phyloP scores from a whole-genome alignment of 306 rosid genomes.

The Vigna radiata region DNA sequence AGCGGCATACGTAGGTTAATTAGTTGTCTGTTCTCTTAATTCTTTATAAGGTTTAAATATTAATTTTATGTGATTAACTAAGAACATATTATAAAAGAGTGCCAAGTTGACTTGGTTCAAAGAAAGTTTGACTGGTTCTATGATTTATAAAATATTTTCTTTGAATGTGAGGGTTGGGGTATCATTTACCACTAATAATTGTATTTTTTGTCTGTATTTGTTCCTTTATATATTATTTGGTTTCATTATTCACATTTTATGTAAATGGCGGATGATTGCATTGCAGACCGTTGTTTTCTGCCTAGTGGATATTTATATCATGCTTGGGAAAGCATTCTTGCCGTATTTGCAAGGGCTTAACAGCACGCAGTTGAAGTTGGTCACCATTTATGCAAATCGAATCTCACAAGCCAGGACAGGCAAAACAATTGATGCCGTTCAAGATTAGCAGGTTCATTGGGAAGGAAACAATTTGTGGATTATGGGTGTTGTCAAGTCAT shows the following conservation, averaged over 20 bases:
- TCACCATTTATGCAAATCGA: slow-evolving; percentile 94
- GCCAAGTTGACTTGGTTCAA: not conserved
- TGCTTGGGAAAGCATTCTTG: slow-evolving; percentile 97
- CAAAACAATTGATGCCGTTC: slow-evolving; percentile 63
- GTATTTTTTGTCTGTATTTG: slow-evolving; percentile 22
- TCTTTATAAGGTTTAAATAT: slow-evolving; percentile 3
- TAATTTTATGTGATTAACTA: slow-evolving; percentile 29
- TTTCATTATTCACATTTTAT: slow-evolving; percentile 40
- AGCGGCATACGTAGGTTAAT: not conserved
- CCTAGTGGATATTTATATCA: slow-evolving; percentile 93
- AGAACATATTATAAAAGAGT: not conserved
- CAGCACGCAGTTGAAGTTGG: slow-evolving; percentile 93
- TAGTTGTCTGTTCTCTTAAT: not conserved
- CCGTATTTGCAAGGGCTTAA: slow-evolving; percentile 95
- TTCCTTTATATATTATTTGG: not conserved
- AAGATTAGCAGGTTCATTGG: slow-evolving; percentile 55
- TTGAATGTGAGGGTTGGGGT: slow-evolving; percentile 26
- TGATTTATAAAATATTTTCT: slow-evolving; percentile 3
- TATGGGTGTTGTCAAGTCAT: slow-evolving; percentile 54
- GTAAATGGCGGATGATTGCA: slow-evolving; percentile 53
- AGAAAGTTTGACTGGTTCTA: slow-evolving; percentile 8
- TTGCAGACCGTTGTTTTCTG: slow-evolving; percentile 99
- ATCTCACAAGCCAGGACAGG: slow-evolving; percentile 97
- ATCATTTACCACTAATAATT: not conserved
- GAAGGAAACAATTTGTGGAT: slow-evolving; percentile 45